Conservation (phyloP, 192 early-diverging fungal genomes). For the Podila epigama region DNA sequence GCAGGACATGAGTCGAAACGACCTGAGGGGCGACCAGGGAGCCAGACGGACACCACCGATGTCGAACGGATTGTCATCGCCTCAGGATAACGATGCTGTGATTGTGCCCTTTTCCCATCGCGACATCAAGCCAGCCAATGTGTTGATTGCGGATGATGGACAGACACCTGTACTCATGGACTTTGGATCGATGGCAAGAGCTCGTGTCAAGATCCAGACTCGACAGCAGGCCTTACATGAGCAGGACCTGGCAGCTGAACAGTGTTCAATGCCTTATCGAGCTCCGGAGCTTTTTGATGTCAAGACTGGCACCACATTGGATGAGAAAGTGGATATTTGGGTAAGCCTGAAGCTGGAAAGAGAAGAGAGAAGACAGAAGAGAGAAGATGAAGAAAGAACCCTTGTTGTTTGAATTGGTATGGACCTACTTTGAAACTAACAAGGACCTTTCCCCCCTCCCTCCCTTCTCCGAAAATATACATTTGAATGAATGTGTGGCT, state of each 20-base stretch:
- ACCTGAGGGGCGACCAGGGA: not conserved
- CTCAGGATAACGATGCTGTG: slow-evolving; percentile 33
- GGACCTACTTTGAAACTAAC: not conserved
- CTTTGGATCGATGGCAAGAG: slow-evolving; percentile 72
- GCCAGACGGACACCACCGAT: not conserved
- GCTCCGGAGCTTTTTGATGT: slow-evolving; percentile 87
- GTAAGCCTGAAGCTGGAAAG: slow-evolving; percentile 32
- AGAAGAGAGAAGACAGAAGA: too few relatives aligned
- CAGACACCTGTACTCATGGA: slow-evolving; percentile 78
- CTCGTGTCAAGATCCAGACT: slow-evolving; percentile 61
- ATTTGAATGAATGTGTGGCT: too few relatives aligned
- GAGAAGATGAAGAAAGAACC: too few relatives aligned
- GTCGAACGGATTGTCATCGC: slow-evolving; percentile 6
- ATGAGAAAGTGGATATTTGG: slow-evolving; percentile 84
- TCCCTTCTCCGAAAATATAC: too few relatives aligned
- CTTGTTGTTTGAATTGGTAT: too few relatives aligned
- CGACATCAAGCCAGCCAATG: slow-evolving; percentile 81
- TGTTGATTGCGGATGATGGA: slow-evolving; percentile 71
- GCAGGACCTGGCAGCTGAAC: slow-evolving; percentile 76
- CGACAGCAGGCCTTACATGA: slow-evolving; percentile 68
- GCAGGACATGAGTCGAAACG: slow-evolving; percentile 14
- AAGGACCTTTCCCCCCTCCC: not conserved
- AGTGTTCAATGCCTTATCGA: slow-evolving; percentile 77
- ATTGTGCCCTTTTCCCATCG: slow-evolving; percentile 69
- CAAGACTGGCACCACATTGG: slow-evolving; percentile 61